These are phyloP conservation scores for Penicillium sp. DNA, from an alignment of 2,329 filamentous ascomycete genomes.

Conservation along the genomic window DNA sequence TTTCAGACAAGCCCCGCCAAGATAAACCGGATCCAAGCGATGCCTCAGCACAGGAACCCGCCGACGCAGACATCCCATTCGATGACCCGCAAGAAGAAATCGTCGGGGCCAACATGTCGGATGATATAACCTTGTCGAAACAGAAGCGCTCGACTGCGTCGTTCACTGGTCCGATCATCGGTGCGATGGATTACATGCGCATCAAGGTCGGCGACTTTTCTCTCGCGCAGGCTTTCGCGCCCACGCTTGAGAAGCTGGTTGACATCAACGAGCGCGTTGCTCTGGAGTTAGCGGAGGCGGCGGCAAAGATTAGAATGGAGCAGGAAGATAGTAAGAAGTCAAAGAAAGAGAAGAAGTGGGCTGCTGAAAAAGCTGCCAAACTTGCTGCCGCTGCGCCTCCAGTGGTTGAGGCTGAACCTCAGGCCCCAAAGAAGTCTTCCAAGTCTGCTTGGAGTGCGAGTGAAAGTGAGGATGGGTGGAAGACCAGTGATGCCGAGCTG, in stretches of 20 bases:
- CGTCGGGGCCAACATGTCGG: conserved; percentile 8
- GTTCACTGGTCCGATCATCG: conserved; percentile 53
- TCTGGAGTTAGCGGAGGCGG: conserved; percentile 29
- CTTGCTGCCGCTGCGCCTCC: conserved; percentile 7
- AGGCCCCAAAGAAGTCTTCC: conserved; percentile 2
- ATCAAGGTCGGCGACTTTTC: conserved; percentile 62
- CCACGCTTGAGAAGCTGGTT: conserved; percentile 57
- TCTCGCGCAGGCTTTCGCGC: conserved; percentile 58
- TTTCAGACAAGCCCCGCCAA: conserved; percentile 40
- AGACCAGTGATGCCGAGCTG: conserved; percentile 27
- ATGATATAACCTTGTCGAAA: conserved; percentile 16
- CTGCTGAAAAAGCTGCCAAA: conserved; percentile 15
- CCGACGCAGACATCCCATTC: conserved; percentile 28
- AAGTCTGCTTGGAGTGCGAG: conserved; percentile 37
- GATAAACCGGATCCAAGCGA: conserved; percentile 12
- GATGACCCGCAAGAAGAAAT: conserved; percentile 27
- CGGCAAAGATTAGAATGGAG: conserved; percentile 21
- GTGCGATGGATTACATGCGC: conserved; percentile 67
- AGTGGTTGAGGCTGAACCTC: conserved; percentile 1
- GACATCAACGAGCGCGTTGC: conserved; percentile 40
- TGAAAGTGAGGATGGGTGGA: conserved; percentile 42
- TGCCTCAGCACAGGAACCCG: conserved; percentile 13
- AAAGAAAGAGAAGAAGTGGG: conserved; percentile 24
- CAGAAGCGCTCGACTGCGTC: not conserved
- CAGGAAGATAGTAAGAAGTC: conserved; percentile 25